Conservation (phyloP, 225 moss, liverwort and hornwort species). For the Antitrichia curtipendula region DNA sequence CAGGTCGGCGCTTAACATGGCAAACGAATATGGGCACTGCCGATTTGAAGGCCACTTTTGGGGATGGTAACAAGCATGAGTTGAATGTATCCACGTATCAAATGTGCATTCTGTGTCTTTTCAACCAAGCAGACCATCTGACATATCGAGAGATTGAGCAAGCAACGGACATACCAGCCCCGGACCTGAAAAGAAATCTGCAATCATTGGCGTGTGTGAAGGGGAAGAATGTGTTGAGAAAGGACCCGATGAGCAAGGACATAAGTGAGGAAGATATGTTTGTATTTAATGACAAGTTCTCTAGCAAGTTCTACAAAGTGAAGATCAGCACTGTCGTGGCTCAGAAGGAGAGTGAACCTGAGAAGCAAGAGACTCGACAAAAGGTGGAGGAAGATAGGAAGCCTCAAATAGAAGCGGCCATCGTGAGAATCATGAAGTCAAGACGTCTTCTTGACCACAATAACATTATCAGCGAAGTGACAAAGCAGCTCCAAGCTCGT, state of each 20-base stretch:
- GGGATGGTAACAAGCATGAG: constrained; percentile 52
- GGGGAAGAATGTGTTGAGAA: constrained; percentile 49
- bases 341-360: constrained; percentile 59
- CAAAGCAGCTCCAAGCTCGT: constrained; percentile 54
- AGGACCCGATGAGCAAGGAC: constrained; percentile 64
- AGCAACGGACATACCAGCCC: constrained; percentile 48
- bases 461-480: constrained; percentile 56
- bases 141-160: constrained; percentile 54
- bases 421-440: constrained; percentile 60
- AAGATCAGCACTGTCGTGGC: constrained; percentile 58
- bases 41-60: constrained; percentile 53
- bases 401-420: constrained; percentile 57
- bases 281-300: constrained; percentile 47
- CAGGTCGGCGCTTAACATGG: constrained; percentile 52
- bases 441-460: constrained; percentile 55
- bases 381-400: constrained; percentile 60
- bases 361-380: constrained; percentile 58
- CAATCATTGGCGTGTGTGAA: constrained; percentile 56
- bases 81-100: constrained; percentile 59
- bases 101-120: constrained; percentile 58
- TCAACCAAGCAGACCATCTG: constrained; percentile 36
- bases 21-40: constrained; percentile 62
- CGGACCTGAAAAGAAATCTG: constrained; percentile 39
- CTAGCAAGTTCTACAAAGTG: constrained; percentile 57
- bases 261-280: constrained; percentile 46